Base-by-base conservation (phyloP, 768 basidiomycete species). In the Tylopilus balloui region DNA sequence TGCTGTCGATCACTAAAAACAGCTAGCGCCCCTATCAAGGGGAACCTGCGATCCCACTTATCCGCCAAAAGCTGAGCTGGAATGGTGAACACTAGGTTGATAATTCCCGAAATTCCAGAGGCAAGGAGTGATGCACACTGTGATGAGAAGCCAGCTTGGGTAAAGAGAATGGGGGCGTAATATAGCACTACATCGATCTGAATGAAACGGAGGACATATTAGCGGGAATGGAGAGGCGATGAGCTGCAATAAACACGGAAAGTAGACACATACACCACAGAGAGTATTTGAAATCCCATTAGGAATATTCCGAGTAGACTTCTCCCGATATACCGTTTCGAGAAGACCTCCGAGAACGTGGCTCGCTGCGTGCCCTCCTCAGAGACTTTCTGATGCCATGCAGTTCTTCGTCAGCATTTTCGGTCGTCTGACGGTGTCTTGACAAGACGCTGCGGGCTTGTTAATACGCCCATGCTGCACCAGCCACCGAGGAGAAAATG, bases 41-140 rank as follows among this genome's bases (percentile, higher is more conserved):
- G 62, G 10, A 63, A 57, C 35, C 21, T 67, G 39, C 67, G 58
- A 40, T 50, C 59, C 71, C 72, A 75, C 52, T 62, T 69, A 42
- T 76, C 75, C 15, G 70, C 66, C 42, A 62, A 71, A 38, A 70
- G 45, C 50, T 72, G 73, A 11, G 69, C 62, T 3, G 65, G 59
- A 41, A 75, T 65, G 6, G 73, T 74, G 36, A 66, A 61, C 14
- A 62, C 63, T 17, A 78, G 51, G 50, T 72, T 73, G 29, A 76
- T 54, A 34, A 79, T 64, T 25, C 77, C 78, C 1, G 74, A 73
- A 12, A 78, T 66, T 4, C 76, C 79, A 1, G 76, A 76, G 0
- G 76, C 76, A 28, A 78, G 66, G 62, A 79, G 78, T 3, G 74
- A 69, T 3, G 76, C 70, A n/a, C 71, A 68, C n/a, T 63, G 61